These are phyloP conservation scores for Dioscorea zingiberensis DNA, from an alignment of 106 monocot species.

Conservation along the genomic window DNA sequence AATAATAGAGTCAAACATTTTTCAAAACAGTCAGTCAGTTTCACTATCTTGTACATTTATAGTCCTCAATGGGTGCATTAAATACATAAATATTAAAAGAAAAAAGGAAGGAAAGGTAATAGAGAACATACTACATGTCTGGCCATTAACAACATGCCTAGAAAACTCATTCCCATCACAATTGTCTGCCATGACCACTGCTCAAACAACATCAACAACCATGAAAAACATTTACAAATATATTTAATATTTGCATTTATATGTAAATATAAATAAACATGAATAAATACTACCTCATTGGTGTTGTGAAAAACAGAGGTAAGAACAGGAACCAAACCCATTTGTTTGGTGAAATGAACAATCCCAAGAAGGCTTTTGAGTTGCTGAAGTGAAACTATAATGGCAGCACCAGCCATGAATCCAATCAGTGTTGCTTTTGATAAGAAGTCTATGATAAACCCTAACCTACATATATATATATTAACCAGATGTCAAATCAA, in stretches of 20 bases:
- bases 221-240: too few species aligned
- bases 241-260: too few species aligned
- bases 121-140: constrained; percentile 63
- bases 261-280: not conserved
- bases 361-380: constrained; percentile 78
- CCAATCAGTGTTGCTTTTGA: constrained; percentile 82
- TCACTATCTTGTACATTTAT: too few species aligned
- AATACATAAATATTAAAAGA: too few species aligned
- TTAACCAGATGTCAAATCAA: too few species aligned
- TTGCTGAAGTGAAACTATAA: constrained; percentile 92
- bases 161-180: constrained; percentile 70
- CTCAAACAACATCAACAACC: not conserved
- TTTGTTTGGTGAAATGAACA: constrained; percentile 74
- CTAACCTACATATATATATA: constrained; percentile 32
- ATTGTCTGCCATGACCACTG: constrained; percentile 99
- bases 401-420: constrained; percentile 91
- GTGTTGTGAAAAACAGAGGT: constrained; percentile 66
- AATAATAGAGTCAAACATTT: too few species aligned
- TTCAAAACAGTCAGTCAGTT: too few species aligned
- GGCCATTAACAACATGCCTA: constrained; percentile 53
- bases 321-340: constrained; percentile 72
- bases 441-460: constrained; percentile 82
- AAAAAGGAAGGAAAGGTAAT: not conserved
- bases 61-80: too few species aligned
- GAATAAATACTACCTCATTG: constrained; percentile 37